Percentiles rank a stretch among this genome's conserved stretches.
These are phyloP conservation scores for Lepidium africanum DNA, from an alignment of 345 rosid genomes.

Conservation along the genomic window DNA sequence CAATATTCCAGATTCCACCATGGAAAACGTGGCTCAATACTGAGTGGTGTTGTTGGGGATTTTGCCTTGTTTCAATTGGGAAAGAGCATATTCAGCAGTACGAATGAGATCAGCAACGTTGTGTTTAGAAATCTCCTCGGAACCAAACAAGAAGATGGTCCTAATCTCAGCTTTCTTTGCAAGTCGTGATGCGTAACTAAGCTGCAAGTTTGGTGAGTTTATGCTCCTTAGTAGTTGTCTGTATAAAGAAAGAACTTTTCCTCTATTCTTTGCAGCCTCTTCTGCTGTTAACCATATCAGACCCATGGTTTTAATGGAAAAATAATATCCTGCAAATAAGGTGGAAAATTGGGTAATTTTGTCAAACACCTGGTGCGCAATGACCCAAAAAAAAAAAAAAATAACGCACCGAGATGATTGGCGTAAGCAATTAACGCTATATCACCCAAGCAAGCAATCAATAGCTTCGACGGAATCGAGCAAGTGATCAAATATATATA, in stretches of 20 bases:
- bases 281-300: slow-evolving; percentile 49
- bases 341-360: background rate
- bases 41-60: slow-evolving; percentile 36
- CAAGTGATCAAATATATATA: background rate
- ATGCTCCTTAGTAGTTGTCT: slow-evolving; percentile 48
- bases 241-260: slow-evolving; percentile 42
- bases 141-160: slow-evolving; percentile 43
- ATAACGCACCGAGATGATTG: too few relatives aligned
- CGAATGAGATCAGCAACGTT: slow-evolving; percentile 47
- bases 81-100: slow-evolving; percentile 47
- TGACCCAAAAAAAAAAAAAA: too few relatives aligned
- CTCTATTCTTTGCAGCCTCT: slow-evolving; percentile 47
- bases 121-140: slow-evolving; percentile 47
- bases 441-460: background rate
- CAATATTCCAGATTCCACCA: background rate
- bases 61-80: slow-evolving; percentile 43
- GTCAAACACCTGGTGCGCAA: slow-evolving; percentile 14
- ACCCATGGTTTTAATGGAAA: slow-evolving; percentile 17
- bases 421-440: too few relatives aligned
- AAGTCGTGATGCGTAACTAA: slow-evolving; percentile 49
- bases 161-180: slow-evolving; percentile 55
- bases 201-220: slow-evolving; percentile 45
- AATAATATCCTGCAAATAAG: slow-evolving; percentile 3
- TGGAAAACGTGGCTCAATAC: slow-evolving; percentile 1
- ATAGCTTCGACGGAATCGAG: background rate